Base-by-base conservation (phyloP, 225 moss, liverwort and hornwort genomes). In the Pseudoscleropodium purum region DNA sequence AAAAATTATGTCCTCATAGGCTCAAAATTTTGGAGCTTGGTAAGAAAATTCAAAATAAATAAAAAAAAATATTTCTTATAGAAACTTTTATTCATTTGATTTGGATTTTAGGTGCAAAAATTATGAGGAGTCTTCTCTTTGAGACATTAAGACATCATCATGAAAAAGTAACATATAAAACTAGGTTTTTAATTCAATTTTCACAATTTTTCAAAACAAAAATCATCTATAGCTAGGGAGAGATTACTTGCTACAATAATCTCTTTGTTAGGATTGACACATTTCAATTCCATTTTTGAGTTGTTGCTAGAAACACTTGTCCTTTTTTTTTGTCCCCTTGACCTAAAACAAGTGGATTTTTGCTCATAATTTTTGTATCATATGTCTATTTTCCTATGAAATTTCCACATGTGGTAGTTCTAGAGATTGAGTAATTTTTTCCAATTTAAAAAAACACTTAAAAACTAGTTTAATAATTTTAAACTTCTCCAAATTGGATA, bases 81-180 rank as follows among this genome's bases (percentile, higher is more conserved):
- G 5, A 30, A 30, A 3, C 3, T 30, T 43, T 75, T 31, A 11
- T 31, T 30, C 20, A 47, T 75, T 31, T 4, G 1, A 49, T 20
- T 75, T 47, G 1, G 2, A 49, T 49, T 12, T 20, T 1, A 4
- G 4, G 18, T 75, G 3, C 0, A 2, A 75, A 75, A 49, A 2
- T 19, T 75, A 49, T 12, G 20, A 49, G 31, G 31, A 49, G 6
- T 29, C 27, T 31, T 31, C 19, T 49, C 18, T 10, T 49, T 75
- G 7, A 4, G 8, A 18, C 11, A 49, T 49, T 0, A 12, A 49
- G 1, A 33, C 8, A 76, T 31, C 4, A 21, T 13, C 13, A 3
- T 1, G 1, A 21, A 34, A 31, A 11, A 13, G 8, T 2, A 70
- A 33, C 0, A 3, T 34, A 23, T 5, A 34, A 2, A 14, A 23